Conservation (phyloP, 2,329 filamentous ascomycete species). For the Aspergillus spinulosporus region DNA sequence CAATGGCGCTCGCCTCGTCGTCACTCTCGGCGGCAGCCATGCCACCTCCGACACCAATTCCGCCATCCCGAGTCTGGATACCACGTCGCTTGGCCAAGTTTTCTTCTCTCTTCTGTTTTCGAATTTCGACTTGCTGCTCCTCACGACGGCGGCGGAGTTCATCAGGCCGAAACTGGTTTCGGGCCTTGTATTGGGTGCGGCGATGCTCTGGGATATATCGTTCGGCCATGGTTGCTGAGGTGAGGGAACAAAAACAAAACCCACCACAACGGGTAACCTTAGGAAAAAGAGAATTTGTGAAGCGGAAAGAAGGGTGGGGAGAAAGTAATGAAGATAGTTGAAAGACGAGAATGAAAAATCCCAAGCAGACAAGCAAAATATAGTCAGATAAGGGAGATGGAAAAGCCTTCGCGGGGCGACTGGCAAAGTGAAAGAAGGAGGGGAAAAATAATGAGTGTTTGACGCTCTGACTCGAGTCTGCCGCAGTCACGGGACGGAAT, state of each 20-base stretch:
- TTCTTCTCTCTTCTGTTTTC: slow-evolving; percentile 97
- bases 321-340: slow-evolving; percentile 19
- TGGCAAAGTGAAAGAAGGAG: slow-evolving; percentile 12
- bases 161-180: slow-evolving; percentile 98
- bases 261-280: slow-evolving; percentile 10
- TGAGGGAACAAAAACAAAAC: slow-evolving; percentile 32
- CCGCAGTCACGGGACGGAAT: slow-evolving; percentile 22
- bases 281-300: slow-evolving; percentile 18
- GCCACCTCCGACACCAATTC: slow-evolving; percentile 56
- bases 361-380: slow-evolving; percentile 21
- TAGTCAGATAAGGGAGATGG: slow-evolving; percentile 14
- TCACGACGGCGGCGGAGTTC: slow-evolving; percentile 97
- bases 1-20: slow-evolving; percentile 91
- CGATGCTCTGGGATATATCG: slow-evolving; percentile 99
- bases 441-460: slow-evolving; percentile 27
- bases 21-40: slow-evolving; percentile 93
- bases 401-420: slow-evolving; percentile 11
- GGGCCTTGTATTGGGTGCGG: slow-evolving; percentile 99
- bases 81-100: slow-evolving; percentile 98
- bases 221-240: slow-evolving; percentile 75
- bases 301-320: slow-evolving; percentile 20
- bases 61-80: slow-evolving; percentile 74
- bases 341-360: slow-evolving; percentile 28
- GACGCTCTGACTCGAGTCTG: not conserved
- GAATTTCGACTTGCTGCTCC: slow-evolving; percentile 98